These are phyloP conservation scores for Amanita rubescens DNA, from an alignment of 768 basidiomycete species.

Conservation along the genomic window DNA sequence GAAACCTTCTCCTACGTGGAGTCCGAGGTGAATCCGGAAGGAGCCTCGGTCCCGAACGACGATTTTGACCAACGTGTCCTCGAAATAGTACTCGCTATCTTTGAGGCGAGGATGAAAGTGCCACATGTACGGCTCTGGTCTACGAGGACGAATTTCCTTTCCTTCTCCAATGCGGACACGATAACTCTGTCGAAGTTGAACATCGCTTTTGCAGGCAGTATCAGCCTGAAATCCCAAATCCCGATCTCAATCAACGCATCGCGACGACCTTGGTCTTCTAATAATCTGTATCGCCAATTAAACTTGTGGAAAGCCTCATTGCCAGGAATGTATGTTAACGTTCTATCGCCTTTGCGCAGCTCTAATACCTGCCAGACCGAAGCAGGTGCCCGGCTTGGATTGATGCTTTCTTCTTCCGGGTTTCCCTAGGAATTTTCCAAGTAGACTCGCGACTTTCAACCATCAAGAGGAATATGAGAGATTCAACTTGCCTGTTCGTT, in stretches of 20 bases:
- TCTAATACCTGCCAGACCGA: constrained; percentile 14
- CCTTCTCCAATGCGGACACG: constrained; percentile 9
- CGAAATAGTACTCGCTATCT: constrained; percentile 10
- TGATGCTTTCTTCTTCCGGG: no score
- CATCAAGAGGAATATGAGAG: constrained; percentile 9
- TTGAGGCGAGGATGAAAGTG: constrained; percentile 11
- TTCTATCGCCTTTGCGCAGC: no score
- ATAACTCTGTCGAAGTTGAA: constrained; percentile 11
- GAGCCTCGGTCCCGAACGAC: constrained; percentile 4
- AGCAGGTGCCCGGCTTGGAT: constrained; percentile 16
- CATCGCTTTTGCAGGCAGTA: constrained; percentile 9
- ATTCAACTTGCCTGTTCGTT: constrained; percentile 7
- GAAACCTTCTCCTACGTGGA: constrained; percentile 9
- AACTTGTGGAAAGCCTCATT: constrained; percentile 10
- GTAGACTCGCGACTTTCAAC: constrained; percentile 5
- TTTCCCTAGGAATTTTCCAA: constrained; percentile 8
- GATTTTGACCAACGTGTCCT: constrained; percentile 10
- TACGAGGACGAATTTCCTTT: constrained; percentile 9
- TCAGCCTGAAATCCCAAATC: constrained; percentile 10
- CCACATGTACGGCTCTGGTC: constrained; percentile 9
- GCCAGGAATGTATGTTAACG: no score
- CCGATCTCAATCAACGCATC: constrained; percentile 11
- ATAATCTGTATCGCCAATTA: constrained; percentile 12
- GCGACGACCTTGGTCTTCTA: constrained; percentile 12
- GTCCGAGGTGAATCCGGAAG: constrained; percentile 8